Evolutionary conservation across 202 grass and related monocot genomes (phyloP), one percentile per base, ranked within the genome.

Genomic region (Panicum virgatum): DNA sequence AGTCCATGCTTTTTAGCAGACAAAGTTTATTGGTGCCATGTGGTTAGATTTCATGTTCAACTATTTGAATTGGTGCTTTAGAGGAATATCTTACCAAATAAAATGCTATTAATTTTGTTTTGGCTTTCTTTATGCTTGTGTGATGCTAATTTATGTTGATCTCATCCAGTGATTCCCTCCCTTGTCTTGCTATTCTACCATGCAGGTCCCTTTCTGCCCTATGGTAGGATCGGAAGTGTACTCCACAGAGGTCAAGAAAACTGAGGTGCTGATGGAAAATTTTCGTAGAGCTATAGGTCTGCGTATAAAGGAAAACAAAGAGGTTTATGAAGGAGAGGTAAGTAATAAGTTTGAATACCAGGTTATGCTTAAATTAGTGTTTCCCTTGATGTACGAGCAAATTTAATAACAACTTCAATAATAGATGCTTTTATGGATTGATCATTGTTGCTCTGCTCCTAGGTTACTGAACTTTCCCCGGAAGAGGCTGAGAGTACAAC

Each of bases 161-260:
- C 48, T 82, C n/a, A 57, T 69, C 26, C 83, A 84, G 56, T 68
- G 44, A 7, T 88, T 85, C 11, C 27, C 27, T 50, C 40, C 40
- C 54, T 29, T 78, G 27, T 72, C 44, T 78, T 43, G 11, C 48
- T 37, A 56, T 73, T 75, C 20, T 80, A 34, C 20, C 42, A 40
- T 76, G 10, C 66, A 99, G 96, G 96, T 99, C 38, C 93, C 93
- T 52, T 99, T 99, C 83, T 99, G 96, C 67, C 93, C 96, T 58
- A 99, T 99, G 96, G 96, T 99, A 70, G 96, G 96, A 83, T 99
- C 96, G 18, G 96, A 99, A 73, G 96, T 99, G 19, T 96, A 99
- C 66, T 99, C 96, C 43, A 82, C 93, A 48, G 96, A 99, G 89
- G 96, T 99, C 30, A 99, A 99, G 76, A 99, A 99, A 84, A 99